Conservation (phyloP, 306 rosid species). For the Sindora glabra region DNA sequence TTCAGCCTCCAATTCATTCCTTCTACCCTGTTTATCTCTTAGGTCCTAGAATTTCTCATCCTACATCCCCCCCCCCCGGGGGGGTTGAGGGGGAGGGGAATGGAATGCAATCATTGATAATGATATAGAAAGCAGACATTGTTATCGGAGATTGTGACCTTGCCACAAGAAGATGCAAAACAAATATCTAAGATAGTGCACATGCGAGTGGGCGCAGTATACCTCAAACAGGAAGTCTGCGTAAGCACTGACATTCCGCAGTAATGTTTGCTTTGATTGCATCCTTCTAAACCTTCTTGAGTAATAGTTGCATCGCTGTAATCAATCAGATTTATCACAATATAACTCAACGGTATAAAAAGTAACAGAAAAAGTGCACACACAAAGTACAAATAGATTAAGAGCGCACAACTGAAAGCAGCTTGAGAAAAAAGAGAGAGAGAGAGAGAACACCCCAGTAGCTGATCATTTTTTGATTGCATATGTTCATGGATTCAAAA, state of each 20-base stretch:
- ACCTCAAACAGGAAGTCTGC: slow-evolving; percentile 81
- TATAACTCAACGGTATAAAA: too few species aligned
- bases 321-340: slow-evolving; percentile 9
- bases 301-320: slow-evolving; percentile 47
- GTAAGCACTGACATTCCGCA: slow-evolving; percentile 45
- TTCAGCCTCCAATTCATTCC: too few species aligned
- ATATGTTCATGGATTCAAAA: too few species aligned
- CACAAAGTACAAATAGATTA: neutral
- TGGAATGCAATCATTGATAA: neutral
- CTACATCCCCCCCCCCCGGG: neutral
- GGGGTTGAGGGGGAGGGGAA: neutral
- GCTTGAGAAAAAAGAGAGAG: too few species aligned
- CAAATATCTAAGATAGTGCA: neutral
- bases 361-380: neutral
- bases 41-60: too few species aligned
- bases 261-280: slow-evolving; percentile 36
- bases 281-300: slow-evolving; percentile 41
- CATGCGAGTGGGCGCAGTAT: neutral
- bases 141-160: neutral
- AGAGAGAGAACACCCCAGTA: too few species aligned
- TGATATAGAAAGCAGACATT: neutral
- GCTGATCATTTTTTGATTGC: too few species aligned
- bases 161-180: neutral
- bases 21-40: too few species aligned
- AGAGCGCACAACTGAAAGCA: neutral